Base-by-base conservation (phyloP, 1,284 basidiomycete species). In the Pascua sp. region DNA sequence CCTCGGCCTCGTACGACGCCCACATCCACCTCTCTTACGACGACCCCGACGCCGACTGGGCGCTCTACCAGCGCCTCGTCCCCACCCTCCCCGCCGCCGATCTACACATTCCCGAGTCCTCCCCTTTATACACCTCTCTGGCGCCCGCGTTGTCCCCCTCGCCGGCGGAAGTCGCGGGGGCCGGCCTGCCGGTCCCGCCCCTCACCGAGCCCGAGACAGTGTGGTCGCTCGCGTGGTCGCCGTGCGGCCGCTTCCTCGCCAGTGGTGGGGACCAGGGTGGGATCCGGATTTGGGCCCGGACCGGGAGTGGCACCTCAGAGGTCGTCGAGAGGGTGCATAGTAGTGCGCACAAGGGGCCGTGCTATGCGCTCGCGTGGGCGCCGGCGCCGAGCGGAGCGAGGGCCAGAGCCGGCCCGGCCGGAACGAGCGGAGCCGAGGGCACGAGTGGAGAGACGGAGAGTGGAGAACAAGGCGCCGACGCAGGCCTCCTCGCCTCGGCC, bases 1-100 rank as follows among this genome's bases (percentile, higher is more conserved):
- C 95, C 11, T 97, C 93, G 5, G 91, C 87, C 10, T 97, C 93
- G 0, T 99, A 98, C 78, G 96, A 99, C 73, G 92, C 98, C 69
- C 91, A 90, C 8, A 90, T 99, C 75, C 92, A 91, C 68, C 84
- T 98, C 24, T 95, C 96, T 76, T 80, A 90, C 57, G 94, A 98
- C 73, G 95, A 98, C 73, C 91, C 92, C 0, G 84, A 85, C 17
- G 92, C 95, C 64, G 95, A 98, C 75, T 98, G 96, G 92, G 93
- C 85, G 73, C 88, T 87, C 68, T 90, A 91, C 66, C 76, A 85
- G 55, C 92, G 91, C 1, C 81, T 96, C 4, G 83, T 83, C 1
- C 91, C 91, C 2, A 89, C 93, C 68, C 78, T 82, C 0, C 88
- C 88, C 2, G 54, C 67, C 9, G 38, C 60, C 8, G 54, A 66